Conservation (phyloP, 345 rosid species). For the Populus nigra region DNA sequence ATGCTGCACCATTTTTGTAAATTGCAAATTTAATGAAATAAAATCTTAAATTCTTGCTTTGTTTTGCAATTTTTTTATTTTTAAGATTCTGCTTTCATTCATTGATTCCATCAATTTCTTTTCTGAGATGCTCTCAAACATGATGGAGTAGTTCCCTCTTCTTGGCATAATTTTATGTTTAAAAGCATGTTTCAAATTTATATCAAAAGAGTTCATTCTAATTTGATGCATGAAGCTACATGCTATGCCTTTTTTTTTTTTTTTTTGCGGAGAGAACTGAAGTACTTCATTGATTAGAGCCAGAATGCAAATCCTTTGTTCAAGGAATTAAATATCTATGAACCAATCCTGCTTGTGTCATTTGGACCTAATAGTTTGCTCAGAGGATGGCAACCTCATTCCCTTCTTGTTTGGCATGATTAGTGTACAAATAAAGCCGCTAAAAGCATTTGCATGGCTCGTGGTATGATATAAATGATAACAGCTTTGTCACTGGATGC, state of each 20-base stretch:
- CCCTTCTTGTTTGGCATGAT: background rate
- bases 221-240: background rate
- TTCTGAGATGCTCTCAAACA: background rate
- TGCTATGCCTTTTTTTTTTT: too few relatives aligned
- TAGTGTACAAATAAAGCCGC: background rate
- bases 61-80: background rate
- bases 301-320: background rate
- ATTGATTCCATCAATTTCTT: background rate
- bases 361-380: background rate
- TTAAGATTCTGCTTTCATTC: constrained; percentile 7
- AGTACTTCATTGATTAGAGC: background rate
- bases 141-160: background rate
- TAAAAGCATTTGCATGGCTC: background rate
- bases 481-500: background rate
- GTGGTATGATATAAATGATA: background rate
- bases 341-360: too few relatives aligned
- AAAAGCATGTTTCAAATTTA: background rate
- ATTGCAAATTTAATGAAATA: constrained; percentile 19
- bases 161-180: background rate
- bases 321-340: background rate
- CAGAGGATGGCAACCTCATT: background rate
- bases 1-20: constrained; percentile 20
- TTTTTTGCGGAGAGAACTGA: too few relatives aligned
- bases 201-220: background rate
- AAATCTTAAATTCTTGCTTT: constrained; percentile 10